phyloP scores from a whole-genome alignment of 169 alveolate species.

The Neospora caninum region DNA sequence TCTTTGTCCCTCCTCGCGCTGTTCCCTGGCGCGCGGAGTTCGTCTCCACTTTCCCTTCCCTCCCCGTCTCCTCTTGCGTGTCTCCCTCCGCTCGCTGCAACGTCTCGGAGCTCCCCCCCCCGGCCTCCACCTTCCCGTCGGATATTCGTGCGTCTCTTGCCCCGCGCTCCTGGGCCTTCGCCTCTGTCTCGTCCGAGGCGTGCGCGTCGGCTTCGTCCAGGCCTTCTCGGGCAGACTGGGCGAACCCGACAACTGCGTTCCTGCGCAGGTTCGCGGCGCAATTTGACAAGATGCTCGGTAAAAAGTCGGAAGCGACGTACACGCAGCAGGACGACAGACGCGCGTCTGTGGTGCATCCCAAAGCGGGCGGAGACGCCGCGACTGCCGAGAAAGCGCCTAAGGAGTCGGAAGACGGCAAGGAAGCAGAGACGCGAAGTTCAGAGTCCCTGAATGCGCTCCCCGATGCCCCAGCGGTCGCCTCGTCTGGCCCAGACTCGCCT shows the following conservation, averaged over 20 bases:
- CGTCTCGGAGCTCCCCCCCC: no score
- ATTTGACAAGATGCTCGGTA: neutral
- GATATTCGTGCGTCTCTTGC: no score
- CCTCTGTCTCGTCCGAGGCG: neutral
- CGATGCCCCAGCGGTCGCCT: no score
- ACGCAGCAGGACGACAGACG: neutral
- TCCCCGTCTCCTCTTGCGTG: no score
- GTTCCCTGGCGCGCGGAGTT: neutral
- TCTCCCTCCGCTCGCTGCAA: no score
- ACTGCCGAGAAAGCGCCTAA: neutral
- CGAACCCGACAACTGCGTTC: neutral
- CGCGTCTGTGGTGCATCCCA: no score
- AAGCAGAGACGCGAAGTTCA: neutral
- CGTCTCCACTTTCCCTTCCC: no score
- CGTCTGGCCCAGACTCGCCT: neutral
- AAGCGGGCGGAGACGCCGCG: neutral
- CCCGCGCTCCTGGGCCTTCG: neutral
- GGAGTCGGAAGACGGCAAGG: neutral
- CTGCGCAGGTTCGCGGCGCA: neutral
- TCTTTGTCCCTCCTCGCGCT: neutral
- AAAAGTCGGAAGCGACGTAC: neutral
- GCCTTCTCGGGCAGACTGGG: neutral
- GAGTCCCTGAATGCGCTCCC: no score
- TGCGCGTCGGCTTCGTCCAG: neutral
- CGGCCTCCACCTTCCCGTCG: no score